These are phyloP conservation scores for Cercospora citrullina DNA, from an alignment of 2,329 filamentous ascomycete species.

Conservation along the genomic window DNA sequence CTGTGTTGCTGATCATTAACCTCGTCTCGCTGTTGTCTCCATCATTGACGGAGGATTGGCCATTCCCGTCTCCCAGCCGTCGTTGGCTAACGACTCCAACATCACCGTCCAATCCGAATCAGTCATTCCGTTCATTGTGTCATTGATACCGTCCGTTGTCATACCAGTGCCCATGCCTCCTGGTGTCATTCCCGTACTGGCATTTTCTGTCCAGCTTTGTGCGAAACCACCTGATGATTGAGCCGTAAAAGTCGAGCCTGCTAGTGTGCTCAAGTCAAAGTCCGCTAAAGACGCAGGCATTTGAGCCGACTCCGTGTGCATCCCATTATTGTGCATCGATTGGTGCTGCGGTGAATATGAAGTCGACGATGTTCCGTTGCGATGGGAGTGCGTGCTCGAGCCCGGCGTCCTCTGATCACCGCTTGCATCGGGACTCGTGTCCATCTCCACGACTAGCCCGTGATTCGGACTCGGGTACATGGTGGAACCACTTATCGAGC, in stretches of 20 bases:
- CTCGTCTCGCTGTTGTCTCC: background rate
- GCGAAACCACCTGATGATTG: constrained; percentile 27
- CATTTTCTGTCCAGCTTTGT: constrained; percentile 21
- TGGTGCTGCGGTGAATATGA: constrained; percentile 33
- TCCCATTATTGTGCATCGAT: constrained; percentile 12
- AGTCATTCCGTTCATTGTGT: constrained; percentile 33
- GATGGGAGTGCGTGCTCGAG: constrained; percentile 31
- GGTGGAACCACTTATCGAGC: constrained; percentile 22
- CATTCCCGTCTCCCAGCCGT: constrained; percentile 27
- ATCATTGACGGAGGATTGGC: constrained; percentile 1
- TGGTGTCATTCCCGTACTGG: constrained; percentile 24
- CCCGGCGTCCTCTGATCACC: constrained; percentile 32
- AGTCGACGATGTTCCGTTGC: constrained; percentile 32
- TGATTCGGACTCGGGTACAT: constrained; percentile 28
- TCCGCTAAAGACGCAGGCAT: constrained; percentile 22
- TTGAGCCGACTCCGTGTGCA: constrained; percentile 11
- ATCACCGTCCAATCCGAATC: constrained; percentile 37
- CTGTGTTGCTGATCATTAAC: background rate
- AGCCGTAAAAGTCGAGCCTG: constrained; percentile 10
- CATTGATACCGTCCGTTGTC: constrained; percentile 23
- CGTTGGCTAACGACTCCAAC: constrained; percentile 29
- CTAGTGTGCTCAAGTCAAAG: constrained; percentile 30
- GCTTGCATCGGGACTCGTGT: constrained; percentile 36
- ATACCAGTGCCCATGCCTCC: constrained; percentile 16
- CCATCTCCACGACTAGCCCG: constrained; percentile 30